Evolutionary conservation across 768 basidiomycete genomes (phyloP), one percentile per base, ranked within the genome.

Genomic region (Trametes punicea): DNA sequence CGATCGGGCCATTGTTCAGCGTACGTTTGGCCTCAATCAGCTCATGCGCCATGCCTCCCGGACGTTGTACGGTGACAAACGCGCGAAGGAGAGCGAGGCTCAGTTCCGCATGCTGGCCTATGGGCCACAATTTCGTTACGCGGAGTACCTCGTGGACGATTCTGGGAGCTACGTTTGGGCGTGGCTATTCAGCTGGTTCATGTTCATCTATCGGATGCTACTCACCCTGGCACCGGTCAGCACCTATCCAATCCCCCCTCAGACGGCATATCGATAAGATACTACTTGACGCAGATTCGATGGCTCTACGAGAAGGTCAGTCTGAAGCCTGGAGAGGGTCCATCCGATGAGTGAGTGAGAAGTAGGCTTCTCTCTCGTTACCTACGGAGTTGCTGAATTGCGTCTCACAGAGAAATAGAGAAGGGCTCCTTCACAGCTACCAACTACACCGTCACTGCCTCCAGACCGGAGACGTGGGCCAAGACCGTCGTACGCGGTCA

Each of bases 61-160:
- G 11, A 33, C 50, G 16, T n/a, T 34, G 26, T 49, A 23, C 30
- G 48, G 51, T 8, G 40, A 30, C 2, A 29, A 21, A 7, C 34
- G 33, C 13, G 38, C 33, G 8, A 9, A 40, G 23, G 46, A 57
- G 51, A 55, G 51, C 45, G 53, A 60, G 55, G 51, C 62, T 55
- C 53, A 69, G 7, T 40, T 62, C 25, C 48, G 59, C 39, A 57
- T 49, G 31, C 54, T 67, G 2, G 46, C 69, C 10, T 94, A 95
- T 64, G 93, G 90, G 4, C 73, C 82, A 0, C 64, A 78, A 2
- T 93, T 97, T 75, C 73, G 73, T 41, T 96, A 94, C 67, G 82
- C 84, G 47, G 93, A 94, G 69, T 87, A 88, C 55, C 20, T 81
- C 60, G 71, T 47, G 23, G 29, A 25, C n/a, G 41, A 46, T 71